Conservation (phyloP, 2,329 filamentous ascomycete species). For the Plectosphaerella plurivora region DNA sequence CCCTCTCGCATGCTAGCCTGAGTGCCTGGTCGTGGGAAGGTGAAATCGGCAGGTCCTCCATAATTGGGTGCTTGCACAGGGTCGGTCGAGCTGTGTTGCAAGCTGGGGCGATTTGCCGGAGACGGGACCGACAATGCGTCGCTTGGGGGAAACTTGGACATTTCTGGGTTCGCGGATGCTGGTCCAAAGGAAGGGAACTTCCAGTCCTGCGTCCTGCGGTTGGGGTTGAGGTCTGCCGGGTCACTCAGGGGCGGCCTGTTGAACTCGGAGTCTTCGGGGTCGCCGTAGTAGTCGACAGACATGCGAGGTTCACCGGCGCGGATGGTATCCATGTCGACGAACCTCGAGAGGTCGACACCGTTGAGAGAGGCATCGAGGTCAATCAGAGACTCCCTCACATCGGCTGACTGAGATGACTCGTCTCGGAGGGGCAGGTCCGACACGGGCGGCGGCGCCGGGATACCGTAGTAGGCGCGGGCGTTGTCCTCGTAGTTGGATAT, state of each 20-base stretch:
- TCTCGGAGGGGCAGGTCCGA: slow-evolving; percentile 58
- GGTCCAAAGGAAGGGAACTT: slow-evolving; percentile 53
- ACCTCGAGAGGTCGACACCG: slow-evolving; percentile 51
- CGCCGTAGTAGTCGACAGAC: slow-evolving; percentile 42
- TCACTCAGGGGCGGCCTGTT: slow-evolving; percentile 52
- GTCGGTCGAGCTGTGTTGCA: slow-evolving; percentile 49
- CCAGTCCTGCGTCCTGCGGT: slow-evolving; percentile 51
- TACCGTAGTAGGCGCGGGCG: slow-evolving; percentile 55
- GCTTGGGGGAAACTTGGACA: slow-evolving; percentile 45
- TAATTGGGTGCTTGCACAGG: slow-evolving; percentile 30
- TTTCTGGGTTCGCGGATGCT: slow-evolving; percentile 48
- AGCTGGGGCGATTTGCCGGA: slow-evolving; percentile 34
- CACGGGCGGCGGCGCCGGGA: slow-evolving; percentile 31
- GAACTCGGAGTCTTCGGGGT: slow-evolving; percentile 34
- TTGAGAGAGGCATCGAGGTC: slow-evolving; percentile 58
- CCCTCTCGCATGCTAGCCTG: slow-evolving; percentile 23
- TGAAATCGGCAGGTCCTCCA: slow-evolving; percentile 18
- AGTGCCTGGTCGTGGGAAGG: slow-evolving; percentile 25
- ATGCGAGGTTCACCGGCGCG: slow-evolving; percentile 40
- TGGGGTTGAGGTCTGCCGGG: slow-evolving; percentile 48
- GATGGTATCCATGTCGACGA: slow-evolving; percentile 59
- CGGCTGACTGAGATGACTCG: slow-evolving; percentile 41
- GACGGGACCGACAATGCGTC: slow-evolving; percentile 22
- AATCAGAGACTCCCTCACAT: slow-evolving; percentile 60
- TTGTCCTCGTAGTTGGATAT: slow-evolving; percentile 62